Evolutionary conservation across 768 basidiomycete genomes (phyloP).

Genomic region (Termitomyces heimii): DNA sequence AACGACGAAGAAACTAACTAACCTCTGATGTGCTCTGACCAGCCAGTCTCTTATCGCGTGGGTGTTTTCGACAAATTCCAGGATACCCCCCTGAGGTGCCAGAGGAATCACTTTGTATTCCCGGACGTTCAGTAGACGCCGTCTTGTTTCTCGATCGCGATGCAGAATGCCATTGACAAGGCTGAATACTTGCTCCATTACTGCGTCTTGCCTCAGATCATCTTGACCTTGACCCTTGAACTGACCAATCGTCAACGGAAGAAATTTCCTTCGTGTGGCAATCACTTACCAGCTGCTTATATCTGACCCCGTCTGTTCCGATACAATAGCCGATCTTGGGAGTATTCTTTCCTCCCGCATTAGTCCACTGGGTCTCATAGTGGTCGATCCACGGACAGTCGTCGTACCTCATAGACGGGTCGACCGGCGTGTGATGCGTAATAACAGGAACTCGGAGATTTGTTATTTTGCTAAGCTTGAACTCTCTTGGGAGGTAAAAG

Average conservation of each 20-base stretch:
- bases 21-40: constrained; percentile 54
- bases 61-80: constrained; percentile 90
- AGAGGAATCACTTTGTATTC: constrained; percentile 90
- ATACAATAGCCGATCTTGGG: constrained; percentile 76
- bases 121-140: constrained; percentile 67
- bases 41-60: constrained; percentile 61
- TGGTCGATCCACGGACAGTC: constrained; percentile 61
- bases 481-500: constrained; percentile 35
- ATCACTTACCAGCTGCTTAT: constrained; percentile 62
- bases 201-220: constrained; percentile 94
- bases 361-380: constrained; percentile 53
- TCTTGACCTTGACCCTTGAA: constrained; percentile 91
- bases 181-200: constrained; percentile 97
- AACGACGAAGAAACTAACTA: constrained; percentile 16
- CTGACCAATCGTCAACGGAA: constrained; percentile 30
- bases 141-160: constrained; percentile 69
- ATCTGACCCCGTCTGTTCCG: constrained; percentile 58
- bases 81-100: constrained; percentile 68
- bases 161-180: constrained; percentile 76
- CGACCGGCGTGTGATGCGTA: constrained; percentile 67
- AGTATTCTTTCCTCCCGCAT: constrained; percentile 72
- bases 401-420: constrained; percentile 62
- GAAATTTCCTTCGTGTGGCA: neutral
- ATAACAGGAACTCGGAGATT: constrained; percentile 75
- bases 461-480: constrained; percentile 41